phyloP scores from a whole-genome alignment of 2,329 filamentous ascomycete species.

The Pestalotiopsis sp. region DNA sequence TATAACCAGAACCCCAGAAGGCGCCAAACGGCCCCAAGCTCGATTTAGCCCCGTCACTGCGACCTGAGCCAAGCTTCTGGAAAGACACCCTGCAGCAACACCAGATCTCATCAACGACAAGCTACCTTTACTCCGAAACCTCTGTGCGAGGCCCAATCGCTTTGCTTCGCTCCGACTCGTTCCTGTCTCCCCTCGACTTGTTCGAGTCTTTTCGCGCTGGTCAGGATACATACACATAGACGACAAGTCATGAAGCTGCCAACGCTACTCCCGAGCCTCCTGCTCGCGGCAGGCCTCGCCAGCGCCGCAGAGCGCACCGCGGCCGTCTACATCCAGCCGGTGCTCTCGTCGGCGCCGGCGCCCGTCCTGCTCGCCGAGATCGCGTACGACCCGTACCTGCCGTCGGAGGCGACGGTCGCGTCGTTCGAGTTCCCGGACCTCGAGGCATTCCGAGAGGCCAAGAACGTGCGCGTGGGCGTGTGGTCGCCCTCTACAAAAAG shows the following conservation, averaged over 20 bases:
- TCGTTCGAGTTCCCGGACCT: conserved; percentile 59
- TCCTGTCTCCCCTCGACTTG: neutral
- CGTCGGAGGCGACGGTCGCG: conserved; percentile 45
- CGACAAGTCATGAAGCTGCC: conserved; percentile 39
- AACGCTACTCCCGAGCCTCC: conserved; percentile 42
- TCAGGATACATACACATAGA: conserved; percentile 8
- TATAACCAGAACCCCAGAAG: neutral
- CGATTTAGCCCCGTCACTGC: conserved; percentile 1
- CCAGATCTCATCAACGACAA: neutral
- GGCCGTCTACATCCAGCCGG: conserved; percentile 55
- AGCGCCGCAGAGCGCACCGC: conserved; percentile 41
- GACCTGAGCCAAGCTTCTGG: neutral
- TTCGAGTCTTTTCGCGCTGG: conserved; percentile 6
- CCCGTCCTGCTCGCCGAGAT: conserved; percentile 55
- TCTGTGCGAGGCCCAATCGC: neutral
- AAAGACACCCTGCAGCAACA: neutral
- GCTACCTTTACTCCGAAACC: neutral
- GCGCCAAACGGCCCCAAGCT: neutral
- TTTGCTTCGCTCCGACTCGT: neutral
- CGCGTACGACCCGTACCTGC: conserved; percentile 49
- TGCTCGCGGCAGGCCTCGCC: conserved; percentile 36
- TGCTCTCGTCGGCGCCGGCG: conserved; percentile 34
- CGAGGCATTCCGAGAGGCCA: conserved; percentile 38
- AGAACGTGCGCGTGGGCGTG: conserved; percentile 58
- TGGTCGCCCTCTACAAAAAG: conserved; percentile 46